Conservation (phyloP, 331 rosid species). For the Dryas integrifolia region DNA sequence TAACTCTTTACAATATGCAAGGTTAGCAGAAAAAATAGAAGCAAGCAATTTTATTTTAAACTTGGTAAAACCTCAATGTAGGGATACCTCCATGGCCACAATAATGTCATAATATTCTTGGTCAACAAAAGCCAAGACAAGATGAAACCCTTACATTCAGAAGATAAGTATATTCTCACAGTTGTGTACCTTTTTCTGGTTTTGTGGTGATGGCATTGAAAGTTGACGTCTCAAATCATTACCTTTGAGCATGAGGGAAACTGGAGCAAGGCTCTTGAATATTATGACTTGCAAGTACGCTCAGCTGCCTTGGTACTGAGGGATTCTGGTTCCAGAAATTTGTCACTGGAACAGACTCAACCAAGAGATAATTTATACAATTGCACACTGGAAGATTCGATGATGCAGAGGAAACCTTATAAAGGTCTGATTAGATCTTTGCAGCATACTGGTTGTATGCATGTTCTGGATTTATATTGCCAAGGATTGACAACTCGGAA, state of each 20-base stretch:
- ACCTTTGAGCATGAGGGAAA: constrained; percentile 92
- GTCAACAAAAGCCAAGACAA: background rate
- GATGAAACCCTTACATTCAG: background rate
- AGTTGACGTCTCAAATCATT: constrained; percentile 80
- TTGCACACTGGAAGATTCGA: constrained; percentile 39
- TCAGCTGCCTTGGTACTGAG: constrained; percentile 46
- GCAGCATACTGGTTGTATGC: constrained; percentile 88
- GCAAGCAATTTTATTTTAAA: background rate
- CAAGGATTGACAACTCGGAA: constrained; percentile 77
- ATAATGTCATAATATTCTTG: background rate
- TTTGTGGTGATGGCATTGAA: constrained; percentile 36
- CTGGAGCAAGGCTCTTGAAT: constrained; percentile 98
- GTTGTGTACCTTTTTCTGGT: constrained; percentile 14
- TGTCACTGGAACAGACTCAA: constrained; percentile 40
- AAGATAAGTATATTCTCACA: constrained; percentile 11
- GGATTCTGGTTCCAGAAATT: constrained; percentile 39
- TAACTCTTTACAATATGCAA: background rate
- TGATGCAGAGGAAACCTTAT: constrained; percentile 59
- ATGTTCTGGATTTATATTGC: constrained; percentile 81
- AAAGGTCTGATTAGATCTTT: constrained; percentile 82
- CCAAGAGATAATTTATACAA: constrained; percentile 35
- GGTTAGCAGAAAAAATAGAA: background rate
- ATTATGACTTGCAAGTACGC: constrained; percentile 82
- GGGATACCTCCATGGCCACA: background rate
- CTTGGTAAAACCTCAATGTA: background rate